These are phyloP conservation scores for Staphylotrichum longicolle DNA, from an alignment of 495 filamentous ascomycete species.

Conservation along the genomic window DNA sequence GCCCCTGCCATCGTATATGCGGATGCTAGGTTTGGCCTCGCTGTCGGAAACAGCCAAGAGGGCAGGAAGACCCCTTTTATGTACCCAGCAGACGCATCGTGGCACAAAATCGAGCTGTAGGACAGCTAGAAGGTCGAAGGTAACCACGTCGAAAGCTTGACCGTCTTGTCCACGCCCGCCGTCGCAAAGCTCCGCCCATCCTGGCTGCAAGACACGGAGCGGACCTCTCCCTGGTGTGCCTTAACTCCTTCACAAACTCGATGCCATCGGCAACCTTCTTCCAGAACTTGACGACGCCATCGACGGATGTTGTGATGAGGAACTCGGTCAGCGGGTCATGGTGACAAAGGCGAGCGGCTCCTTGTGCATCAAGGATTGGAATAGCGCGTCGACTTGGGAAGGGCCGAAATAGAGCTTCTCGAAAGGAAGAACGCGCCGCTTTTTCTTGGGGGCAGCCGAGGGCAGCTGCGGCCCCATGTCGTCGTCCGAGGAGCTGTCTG, in stretches of 20 bases:
- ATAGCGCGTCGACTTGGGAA: constrained; percentile 79
- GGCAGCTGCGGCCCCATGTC: constrained; percentile 91
- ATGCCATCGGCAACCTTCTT: constrained; percentile 90
- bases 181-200: constrained; percentile 95
- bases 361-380: constrained; percentile 97
- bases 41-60: constrained; percentile 81
- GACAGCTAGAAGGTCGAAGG: constrained; percentile 86
- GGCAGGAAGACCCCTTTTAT: constrained; percentile 88
- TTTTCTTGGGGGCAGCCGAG: constrained; percentile 75
- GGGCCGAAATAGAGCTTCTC: constrained; percentile 93
- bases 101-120: constrained; percentile 71
- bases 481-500: constrained; percentile 81
- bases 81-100: constrained; percentile 87
- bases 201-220: constrained; percentile 73
- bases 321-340: constrained; percentile 87
- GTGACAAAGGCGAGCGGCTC: constrained; percentile 85
- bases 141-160: constrained; percentile 95
- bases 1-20: constrained; percentile 85
- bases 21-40: constrained; percentile 65
- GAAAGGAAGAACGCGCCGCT: constrained; percentile 83
- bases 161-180: constrained; percentile 76
- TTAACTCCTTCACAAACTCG: constrained; percentile 98
- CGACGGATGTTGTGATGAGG: constrained; percentile 85
- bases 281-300: constrained; percentile 98
- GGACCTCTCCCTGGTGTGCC: constrained; percentile 83